phyloP scores from a whole-genome alignment of 1,284 basidiomycete species.

The Microbotryum scabiosae region DNA sequence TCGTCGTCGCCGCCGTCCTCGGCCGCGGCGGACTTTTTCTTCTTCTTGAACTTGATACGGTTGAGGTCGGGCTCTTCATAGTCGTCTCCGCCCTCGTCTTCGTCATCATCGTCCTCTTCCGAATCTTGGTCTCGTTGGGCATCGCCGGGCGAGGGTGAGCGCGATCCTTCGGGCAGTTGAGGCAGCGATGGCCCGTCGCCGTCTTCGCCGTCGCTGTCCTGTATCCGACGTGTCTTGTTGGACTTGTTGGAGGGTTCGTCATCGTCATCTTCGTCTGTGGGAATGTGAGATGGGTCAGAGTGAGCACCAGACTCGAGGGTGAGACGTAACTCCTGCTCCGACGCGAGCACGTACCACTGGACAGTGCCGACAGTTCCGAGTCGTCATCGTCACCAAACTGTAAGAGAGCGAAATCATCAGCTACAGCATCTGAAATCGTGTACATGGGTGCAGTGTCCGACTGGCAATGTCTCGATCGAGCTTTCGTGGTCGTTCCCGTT shows the following conservation, averaged over 20 bases:
- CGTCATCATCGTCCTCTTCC: conserved; percentile 13
- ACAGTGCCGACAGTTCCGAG: conserved; percentile 18
- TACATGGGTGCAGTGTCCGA: too few species aligned
- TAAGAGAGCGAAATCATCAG: neutral
- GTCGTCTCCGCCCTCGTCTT: conserved; percentile 5
- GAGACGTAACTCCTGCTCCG: neutral
- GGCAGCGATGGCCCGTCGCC: neutral
- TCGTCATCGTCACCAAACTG: conserved; percentile 20
- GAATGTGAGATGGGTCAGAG: neutral
- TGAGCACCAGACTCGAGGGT: conserved; percentile 3
- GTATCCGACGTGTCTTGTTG: neutral
- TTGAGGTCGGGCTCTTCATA: neutral
- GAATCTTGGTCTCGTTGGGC: neutral
- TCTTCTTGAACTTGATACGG: conserved; percentile 39
- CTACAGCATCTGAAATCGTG: too few species aligned
- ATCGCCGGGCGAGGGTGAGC: neutral
- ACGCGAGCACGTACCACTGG: neutral
- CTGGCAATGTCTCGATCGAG: too few species aligned
- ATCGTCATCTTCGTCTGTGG: neutral
- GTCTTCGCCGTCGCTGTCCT: neutral
- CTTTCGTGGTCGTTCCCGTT: too few species aligned
- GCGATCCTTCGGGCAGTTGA: neutral
- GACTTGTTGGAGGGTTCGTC: neutral
- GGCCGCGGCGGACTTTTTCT: conserved; percentile 46
- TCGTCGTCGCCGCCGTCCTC: conserved; percentile 43